Base-by-base conservation (phyloP, 1,284 basidiomycete genomes). In the Ceratobasidium sp. region DNA sequence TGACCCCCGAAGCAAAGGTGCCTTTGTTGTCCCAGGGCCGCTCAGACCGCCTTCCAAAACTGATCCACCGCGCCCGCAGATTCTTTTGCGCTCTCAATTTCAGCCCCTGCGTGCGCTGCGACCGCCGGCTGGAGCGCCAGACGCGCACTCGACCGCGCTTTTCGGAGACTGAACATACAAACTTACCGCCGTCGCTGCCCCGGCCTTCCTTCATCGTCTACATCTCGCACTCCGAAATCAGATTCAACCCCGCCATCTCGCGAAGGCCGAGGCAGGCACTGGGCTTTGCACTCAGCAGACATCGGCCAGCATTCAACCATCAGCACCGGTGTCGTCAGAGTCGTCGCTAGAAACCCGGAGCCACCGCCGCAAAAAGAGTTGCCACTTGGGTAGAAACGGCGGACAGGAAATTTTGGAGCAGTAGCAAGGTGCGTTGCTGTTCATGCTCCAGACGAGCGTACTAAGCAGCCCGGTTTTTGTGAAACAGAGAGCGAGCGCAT, bases 1-100 rank as follows among this genome's bases (percentile, higher is more conserved):
- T 51, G 60, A 73, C 63, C 73, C 58, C 73, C 73, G 68, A 77
- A 67, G 51, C 73, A 67, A 67, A 64, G 73, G 64, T 77, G 73
- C 63, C 61, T 76, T 76, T 76, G 72, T 76, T 76, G 33, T 46
- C 60, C 64, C 63, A 77, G 73, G 73, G 73, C 63, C 63, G 39
- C 60, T 0, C 63, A 40, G 42, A 66, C 10, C 15, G 20, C 42
- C n/a, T 46, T 66, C 63, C 63, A 49, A 46, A 66, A 23, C 12
- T 33, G 63, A 20, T 39, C 42, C 42, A 26, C 42, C 42, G 63
- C 63, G 42, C 63, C 42, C 33, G n/a, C 10, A 39, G 46, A 40
- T 56, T 66, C 6, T 55, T 51, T 51, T 63, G 49, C 42, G 73
- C 73, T 67, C 63, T 53, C 51, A 58, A 67, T 77, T 77, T 77